Evolutionary conservation across 768 basidiomycete genomes (phyloP).

Genomic region (Xerocomellus intermedius): DNA sequence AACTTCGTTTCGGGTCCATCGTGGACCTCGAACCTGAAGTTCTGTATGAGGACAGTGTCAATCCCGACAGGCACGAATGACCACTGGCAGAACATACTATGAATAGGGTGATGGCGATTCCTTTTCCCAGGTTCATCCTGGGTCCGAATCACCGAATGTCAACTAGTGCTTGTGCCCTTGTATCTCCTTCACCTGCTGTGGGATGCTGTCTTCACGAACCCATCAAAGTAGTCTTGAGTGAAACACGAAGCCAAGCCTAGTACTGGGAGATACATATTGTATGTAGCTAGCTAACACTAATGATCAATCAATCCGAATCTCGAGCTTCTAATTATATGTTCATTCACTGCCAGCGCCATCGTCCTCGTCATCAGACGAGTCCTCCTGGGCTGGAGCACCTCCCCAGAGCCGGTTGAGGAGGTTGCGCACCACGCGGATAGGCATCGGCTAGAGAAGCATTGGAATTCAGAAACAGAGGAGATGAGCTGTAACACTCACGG

Average conservation of each 20-base stretch:
- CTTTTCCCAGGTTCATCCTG: too few relatives aligned
- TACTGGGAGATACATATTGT: background rate
- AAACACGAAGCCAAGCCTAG: background rate
- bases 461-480: background rate
- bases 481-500: constrained; percentile 37
- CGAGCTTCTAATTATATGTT: background rate
- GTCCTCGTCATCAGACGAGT: constrained; percentile 25
- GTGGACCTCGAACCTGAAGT: constrained; percentile 30
- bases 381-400: constrained; percentile 21
- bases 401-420: constrained; percentile 62
- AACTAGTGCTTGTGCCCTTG: too few relatives aligned
- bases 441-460: constrained; percentile 48
- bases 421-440: constrained; percentile 55
- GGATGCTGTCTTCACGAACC: too few relatives aligned
- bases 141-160: too few relatives aligned
- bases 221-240: background rate
- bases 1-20: constrained; percentile 39
- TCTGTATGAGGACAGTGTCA: too few relatives aligned
- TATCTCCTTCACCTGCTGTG: too few relatives aligned
- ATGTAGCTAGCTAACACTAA: background rate
- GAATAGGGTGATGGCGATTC: too few relatives aligned
- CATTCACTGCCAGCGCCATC: background rate
- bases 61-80: too few relatives aligned
- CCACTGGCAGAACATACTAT: too few relatives aligned
- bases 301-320: background rate